These are phyloP conservation scores for Fusarium humuli DNA, from an alignment of 2,329 filamentous ascomycete genomes.

Conservation along the genomic window DNA sequence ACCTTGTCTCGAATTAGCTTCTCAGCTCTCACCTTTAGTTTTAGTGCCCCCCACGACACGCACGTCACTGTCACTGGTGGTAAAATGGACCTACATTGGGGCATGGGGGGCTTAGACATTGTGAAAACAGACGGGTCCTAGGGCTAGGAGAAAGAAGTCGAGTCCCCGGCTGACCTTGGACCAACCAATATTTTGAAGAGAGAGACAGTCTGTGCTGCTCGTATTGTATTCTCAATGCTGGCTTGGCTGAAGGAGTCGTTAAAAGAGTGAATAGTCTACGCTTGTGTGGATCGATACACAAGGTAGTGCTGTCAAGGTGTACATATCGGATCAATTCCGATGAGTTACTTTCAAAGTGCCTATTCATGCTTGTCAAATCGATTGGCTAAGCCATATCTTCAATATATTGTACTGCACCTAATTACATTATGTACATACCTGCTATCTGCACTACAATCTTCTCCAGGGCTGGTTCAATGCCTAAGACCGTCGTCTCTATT, in stretches of 20 bases:
- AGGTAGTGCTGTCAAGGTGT: not conserved
- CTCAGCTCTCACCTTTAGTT: not conserved
- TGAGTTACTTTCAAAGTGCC: not conserved
- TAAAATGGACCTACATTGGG: slow-evolving; percentile 16
- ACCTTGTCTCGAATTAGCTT: slow-evolving; percentile 19
- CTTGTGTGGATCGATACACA: not conserved
- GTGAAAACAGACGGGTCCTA: slow-evolving; percentile 6
- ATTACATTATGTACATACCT: not conserved
- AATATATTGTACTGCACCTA: not conserved
- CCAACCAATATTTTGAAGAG: slow-evolving; percentile 2
- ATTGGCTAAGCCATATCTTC: slow-evolving; percentile 5
- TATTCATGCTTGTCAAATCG: slow-evolving; percentile 1
- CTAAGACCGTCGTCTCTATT: not conserved
- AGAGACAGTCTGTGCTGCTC: not conserved
- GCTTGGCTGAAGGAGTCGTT: not conserved
- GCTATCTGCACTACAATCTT: not conserved
- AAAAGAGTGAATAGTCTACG: not conserved
- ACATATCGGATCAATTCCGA: slow-evolving; percentile 22
- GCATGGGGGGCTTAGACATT: slow-evolving; percentile 19
- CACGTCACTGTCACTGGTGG: slow-evolving; percentile 30
- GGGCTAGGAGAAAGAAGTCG: slow-evolving; percentile 20
- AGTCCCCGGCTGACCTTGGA: not conserved
- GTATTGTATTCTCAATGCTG: not conserved
- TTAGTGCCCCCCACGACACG: slow-evolving; percentile 32
- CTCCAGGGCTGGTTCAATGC: not conserved